These are phyloP conservation scores for Pittosporum tobira DNA, from an alignment of 129 eudicot genomes.

Conservation along the genomic window DNA sequence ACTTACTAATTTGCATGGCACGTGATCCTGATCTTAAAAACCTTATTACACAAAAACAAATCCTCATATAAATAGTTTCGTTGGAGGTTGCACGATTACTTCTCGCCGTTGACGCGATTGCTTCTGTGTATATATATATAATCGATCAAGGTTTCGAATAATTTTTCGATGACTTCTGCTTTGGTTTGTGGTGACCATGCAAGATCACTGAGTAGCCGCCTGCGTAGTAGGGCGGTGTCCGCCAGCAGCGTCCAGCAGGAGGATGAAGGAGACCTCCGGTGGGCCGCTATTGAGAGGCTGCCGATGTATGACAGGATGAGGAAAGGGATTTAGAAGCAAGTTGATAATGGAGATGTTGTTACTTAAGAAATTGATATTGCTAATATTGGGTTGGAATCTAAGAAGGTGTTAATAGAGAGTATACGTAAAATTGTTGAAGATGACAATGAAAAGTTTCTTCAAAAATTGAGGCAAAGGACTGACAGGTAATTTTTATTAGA, in stretches of 20 bases:
- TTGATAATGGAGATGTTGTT: constrained; percentile 39
- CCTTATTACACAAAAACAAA: too few species aligned
- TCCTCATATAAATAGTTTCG: too few species aligned
- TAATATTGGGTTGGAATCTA: constrained; percentile 37
- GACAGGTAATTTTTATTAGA: constrained; percentile 35
- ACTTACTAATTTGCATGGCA: too few species aligned
- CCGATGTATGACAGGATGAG: constrained; percentile 58
- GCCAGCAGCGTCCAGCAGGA: neutral
- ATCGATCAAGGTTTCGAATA: too few species aligned
- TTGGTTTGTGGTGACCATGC: neutral
- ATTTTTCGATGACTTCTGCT: constrained; percentile 1
- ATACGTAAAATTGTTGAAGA: constrained; percentile 46
- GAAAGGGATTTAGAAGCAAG: constrained; percentile 50
- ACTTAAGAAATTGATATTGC: constrained; percentile 31
- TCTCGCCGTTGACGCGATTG: too few species aligned
- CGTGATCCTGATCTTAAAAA: too few species aligned
- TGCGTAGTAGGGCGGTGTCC: neutral
- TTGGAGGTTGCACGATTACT: too few species aligned
- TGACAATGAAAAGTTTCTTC: constrained; percentile 66
- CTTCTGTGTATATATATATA: too few species aligned
- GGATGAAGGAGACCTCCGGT: constrained; percentile 54
- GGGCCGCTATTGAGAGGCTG: constrained; percentile 84
- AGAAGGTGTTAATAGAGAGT: constrained; percentile 42
- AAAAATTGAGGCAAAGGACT: constrained; percentile 45
- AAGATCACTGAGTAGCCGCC: neutral